phyloP scores from a whole-genome alignment of 2,329 filamentous ascomycete species.

The Chaetoscypha palmicola region DNA sequence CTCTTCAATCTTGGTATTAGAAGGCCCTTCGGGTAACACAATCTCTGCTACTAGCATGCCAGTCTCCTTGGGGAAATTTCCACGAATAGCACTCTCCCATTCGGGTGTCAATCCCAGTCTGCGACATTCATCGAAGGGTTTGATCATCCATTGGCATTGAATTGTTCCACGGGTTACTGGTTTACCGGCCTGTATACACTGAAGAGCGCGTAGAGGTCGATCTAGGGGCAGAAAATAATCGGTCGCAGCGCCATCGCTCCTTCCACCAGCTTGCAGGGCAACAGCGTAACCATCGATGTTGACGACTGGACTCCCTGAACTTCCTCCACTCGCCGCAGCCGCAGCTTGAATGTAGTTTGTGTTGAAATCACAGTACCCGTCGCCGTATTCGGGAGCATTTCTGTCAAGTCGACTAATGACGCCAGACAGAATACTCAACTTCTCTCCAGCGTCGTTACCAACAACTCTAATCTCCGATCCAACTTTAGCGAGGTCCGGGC shows the following conservation, averaged over 20 bases:
- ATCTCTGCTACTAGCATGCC: conserved; percentile 97
- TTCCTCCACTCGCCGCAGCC: conserved; percentile 90
- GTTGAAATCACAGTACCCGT: conserved; percentile 97
- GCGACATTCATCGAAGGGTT: conserved; percentile 95
- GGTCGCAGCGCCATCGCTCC: conserved; percentile 89
- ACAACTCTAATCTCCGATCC: conserved; percentile 94
- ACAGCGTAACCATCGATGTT: conserved; percentile 90
- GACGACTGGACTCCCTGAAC: conserved; percentile 96
- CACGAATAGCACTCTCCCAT: conserved; percentile 80
- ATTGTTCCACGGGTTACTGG: conserved; percentile 89
- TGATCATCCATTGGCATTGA: conserved; percentile 93
- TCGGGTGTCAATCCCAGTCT: conserved; percentile 76
- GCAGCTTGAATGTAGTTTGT: conserved; percentile 96
- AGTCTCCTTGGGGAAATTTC: conserved; percentile 83
- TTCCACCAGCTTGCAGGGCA: conserved; percentile 86
- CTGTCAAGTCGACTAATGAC: conserved; percentile 94
- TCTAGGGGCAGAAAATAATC: conserved; percentile 97
- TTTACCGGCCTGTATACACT: conserved; percentile 72
- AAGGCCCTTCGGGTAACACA: conserved; percentile 83
- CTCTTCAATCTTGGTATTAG: conserved; percentile 79
- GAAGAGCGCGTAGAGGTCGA: conserved; percentile 76
- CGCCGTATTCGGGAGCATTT: conserved; percentile 95
- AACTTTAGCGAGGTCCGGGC: conserved; percentile 82
- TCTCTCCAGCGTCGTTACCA: conserved; percentile 97
- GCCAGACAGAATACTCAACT: conserved; percentile 93